Base-by-base conservation (phyloP, 2,329 filamentous ascomycete genomes). In the Aspergillus costaricaensis region DNA sequence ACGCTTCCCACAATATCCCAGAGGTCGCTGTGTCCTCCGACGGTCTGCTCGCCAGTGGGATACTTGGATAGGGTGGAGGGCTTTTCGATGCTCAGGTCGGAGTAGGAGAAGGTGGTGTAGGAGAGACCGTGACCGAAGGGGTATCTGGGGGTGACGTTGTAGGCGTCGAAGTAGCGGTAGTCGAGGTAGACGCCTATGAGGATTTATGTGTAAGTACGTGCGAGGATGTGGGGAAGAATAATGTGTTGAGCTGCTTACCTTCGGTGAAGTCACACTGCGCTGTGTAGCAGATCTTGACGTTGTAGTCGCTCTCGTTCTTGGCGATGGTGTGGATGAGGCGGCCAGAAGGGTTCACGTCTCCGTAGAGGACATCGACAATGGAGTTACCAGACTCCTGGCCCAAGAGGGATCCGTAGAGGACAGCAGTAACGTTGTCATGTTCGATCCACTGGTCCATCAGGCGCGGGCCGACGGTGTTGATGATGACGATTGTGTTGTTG, bases 371-470 rank as follows among this genome's bases (percentile, higher is more conserved):
- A 2, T 81, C 78, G 0, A 82, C 81, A 7, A 87, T 72, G 0
- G 84, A 82, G 2, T 76, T 74, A 0, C 87, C 87, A 1, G 83
- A 84, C 58, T 86, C 83, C 68, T 89, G 84, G 0, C 87, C 87
- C 0, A 86, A 86, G 0, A 88, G 75, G 65, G 88, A 86, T 4
- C 84, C 86, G 65, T 85, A 85, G 1, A 89, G 77, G n/a, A 89
- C 76, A 1, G 82, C 85, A 1, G 85, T 88, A 27, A 89, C 82
- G 61, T 89, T 88, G 15, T 81, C 76, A 59, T 89, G 82, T 55
- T 88, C 83, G 62, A 85, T 78, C 76, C 85, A 89, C 2, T 78
- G 77, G n/a, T 62, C 52, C 0, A 88, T 83, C 0, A 87, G 73
- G 2, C 86, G 79, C 12, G 82, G 77, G 1, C 86, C 87, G 2